Evolutionary conservation across 208 protist species (phyloP).

Genomic region (Wallacemonas sp.): DNA sequence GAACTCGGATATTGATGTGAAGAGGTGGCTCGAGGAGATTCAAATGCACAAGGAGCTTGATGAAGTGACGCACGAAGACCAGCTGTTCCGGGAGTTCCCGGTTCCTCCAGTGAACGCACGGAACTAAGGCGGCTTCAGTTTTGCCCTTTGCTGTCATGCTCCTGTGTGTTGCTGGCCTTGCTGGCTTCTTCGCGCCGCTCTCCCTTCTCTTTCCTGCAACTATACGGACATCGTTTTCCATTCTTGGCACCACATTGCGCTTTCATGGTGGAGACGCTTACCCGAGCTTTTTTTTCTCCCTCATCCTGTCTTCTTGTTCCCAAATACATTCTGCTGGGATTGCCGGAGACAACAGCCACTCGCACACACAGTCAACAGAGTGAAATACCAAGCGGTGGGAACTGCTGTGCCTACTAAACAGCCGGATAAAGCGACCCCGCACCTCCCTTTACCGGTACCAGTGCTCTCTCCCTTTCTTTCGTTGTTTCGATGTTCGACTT

Average conservation of each 20-base stretch:
- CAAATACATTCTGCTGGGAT: no score
- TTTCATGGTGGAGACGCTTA: not conserved
- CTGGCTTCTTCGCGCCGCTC: not conserved
- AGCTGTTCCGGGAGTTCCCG: constrained; percentile 8
- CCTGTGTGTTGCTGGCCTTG: not conserved
- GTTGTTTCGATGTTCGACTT: no score
- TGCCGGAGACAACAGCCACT: no score
- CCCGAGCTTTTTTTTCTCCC: not conserved
- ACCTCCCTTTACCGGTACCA: no score
- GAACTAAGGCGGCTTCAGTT: not conserved
- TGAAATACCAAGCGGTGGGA: no score
- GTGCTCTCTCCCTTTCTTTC: no score
- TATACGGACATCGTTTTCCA: constrained; percentile 6
- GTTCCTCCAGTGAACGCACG: constrained; percentile 8
- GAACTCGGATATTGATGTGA: constrained; percentile 3
- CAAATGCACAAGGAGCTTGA: constrained; percentile 23
- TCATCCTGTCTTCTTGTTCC: not conserved
- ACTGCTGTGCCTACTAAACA: no score
- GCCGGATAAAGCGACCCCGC: no score
- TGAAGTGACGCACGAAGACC: constrained; percentile 10
- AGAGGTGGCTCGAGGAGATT: constrained; percentile 17
- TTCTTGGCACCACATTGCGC: not conserved
- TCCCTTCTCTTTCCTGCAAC: not conserved
- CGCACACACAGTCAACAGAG: no score
- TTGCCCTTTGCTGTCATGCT: not conserved